Conservation (phyloP, 331 rosid species). For the Pyrus hybrid region DNA sequence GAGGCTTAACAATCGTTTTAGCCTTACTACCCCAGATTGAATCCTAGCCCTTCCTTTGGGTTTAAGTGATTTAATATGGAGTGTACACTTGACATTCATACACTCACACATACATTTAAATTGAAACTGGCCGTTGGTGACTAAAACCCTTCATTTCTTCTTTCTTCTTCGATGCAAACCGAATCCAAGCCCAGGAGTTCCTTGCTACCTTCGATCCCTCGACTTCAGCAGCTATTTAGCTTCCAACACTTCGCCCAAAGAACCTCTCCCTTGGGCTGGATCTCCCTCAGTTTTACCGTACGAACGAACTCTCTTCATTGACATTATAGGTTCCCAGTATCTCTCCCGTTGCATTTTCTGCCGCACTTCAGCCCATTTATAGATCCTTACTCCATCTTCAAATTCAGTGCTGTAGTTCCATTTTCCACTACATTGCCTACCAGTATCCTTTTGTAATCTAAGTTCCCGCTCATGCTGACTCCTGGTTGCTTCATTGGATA, state of each 20-base stretch:
- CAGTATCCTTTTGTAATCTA: slow-evolving; percentile 26
- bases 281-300: slow-evolving; percentile 11
- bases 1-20: no score
- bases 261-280: slow-evolving; percentile 36
- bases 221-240: no score
- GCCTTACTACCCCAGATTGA: no score
- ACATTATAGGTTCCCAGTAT: slow-evolving; percentile 16
- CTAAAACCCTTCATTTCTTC: no score
- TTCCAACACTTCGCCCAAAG: slow-evolving; percentile 21
- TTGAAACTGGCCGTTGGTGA: no score
- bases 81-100: no score
- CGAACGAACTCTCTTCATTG: slow-evolving; percentile 15
- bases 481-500: slow-evolving; percentile 56
- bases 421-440: slow-evolving; percentile 27
- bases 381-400: slow-evolving; percentile 40
- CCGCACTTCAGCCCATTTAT: slow-evolving; percentile 59
- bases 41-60: no score
- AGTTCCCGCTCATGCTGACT: slow-evolving; percentile 42
- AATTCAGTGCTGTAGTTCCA: slow-evolving; percentile 45
- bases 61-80: no score
- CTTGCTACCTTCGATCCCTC: no score
- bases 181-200: no score
- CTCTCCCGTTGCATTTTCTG: slow-evolving; percentile 32
- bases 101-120: no score
- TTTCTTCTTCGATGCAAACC: no score